Evolutionary conservation across 192 early-diverging fungal species (phyloP), one percentile per base, ranked within the genome.

Genomic region (Podila epigama): DNA sequence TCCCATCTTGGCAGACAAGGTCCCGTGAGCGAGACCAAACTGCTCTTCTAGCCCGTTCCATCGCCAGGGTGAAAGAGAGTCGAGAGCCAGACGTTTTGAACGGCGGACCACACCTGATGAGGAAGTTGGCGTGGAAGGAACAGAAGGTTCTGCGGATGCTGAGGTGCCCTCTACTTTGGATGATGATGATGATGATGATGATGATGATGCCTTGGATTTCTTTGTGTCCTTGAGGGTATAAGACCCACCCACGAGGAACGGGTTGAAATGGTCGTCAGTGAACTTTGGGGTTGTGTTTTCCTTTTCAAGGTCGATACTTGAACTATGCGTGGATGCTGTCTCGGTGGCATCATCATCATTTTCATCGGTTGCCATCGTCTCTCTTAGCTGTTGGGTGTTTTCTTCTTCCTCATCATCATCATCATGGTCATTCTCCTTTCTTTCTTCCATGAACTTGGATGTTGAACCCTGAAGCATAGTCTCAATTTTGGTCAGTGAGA

Each of bases 1-100:
- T 70, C 39, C 18, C 29, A 27, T 44, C 54, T 18, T 70, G 57
- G 10, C 9, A 11, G 37, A n/a, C 52, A 15, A 33, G 31, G 18
- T 12, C 39, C 42, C 3, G 50, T n/a, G 13, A 27, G 42, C 4
- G 1, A 63, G 40, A 16, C 28, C 52, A 2, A 33, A 16, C 0
- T 67, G 52, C 12, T 66, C 63, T 11, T 60, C 65, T 34, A 67
- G 59, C 0, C 56, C 60, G 37, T 75, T 75, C 72, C 72, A 75
- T 32, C 64, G 72, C 64, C 72, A 67, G 12, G 72, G 72, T 5
- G 72, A 75, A 16, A 75, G 66, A 1, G 72, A 66, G 16, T 64
- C 72, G 0, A 75, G 48, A 2, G 72, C 65, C n/a, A 58, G 22
- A 12, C 72, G 57, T 57, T 37, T 56, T 6, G 72, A 75, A 0